Evolutionary conservation across 805 yeast genomes (phyloP).

Genomic region (Candida ortonii): DNA sequence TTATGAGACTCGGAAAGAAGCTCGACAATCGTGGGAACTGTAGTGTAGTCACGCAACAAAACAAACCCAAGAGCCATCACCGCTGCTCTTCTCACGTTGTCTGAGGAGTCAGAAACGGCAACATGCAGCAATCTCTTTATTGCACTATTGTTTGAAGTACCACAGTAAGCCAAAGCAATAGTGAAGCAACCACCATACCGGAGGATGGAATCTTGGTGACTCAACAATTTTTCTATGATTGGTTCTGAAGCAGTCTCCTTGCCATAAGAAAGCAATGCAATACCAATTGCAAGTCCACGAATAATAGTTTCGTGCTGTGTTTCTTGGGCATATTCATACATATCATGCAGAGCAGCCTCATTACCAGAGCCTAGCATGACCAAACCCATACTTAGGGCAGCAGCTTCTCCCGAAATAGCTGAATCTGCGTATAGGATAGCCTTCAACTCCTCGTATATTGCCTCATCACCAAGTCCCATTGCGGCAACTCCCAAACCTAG

Average conservation of each 20-base stretch:
- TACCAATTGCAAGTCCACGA: slow-evolving; percentile 87
- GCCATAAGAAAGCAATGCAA: slow-evolving; percentile 83
- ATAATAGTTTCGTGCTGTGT: slow-evolving; percentile 95
- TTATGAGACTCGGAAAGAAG: slow-evolving; percentile 90
- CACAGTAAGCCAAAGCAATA: slow-evolving; percentile 93
- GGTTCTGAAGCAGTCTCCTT: slow-evolving; percentile 77
- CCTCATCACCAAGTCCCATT: slow-evolving; percentile 79
- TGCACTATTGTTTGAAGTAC: slow-evolving; percentile 88
- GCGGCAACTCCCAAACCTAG: slow-evolving; percentile 96
- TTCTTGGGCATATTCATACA: slow-evolving; percentile 88
- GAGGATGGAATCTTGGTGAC: slow-evolving; percentile 75
- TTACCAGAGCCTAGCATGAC: slow-evolving; percentile 91
- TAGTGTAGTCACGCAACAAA: slow-evolving; percentile 82
- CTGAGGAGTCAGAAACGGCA: slow-evolving; percentile 95
- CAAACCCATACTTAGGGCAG: slow-evolving; percentile 94
- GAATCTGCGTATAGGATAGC: slow-evolving; percentile 85
- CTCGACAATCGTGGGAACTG: slow-evolving; percentile 94
- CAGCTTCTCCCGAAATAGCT: slow-evolving; percentile 94
- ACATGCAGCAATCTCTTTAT: slow-evolving; percentile 81
- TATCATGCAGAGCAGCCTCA: slow-evolving; percentile 64
- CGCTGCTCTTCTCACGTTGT: slow-evolving; percentile 95
- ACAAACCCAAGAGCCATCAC: slow-evolving; percentile 90
- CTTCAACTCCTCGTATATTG: slow-evolving; percentile 76
- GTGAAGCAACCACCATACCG: slow-evolving; percentile 97
- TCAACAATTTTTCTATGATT: slow-evolving; percentile 61